These are phyloP conservation scores for Solanum sejunctum DNA, from an alignment of 257 asterid genomes.

Conservation along the genomic window DNA sequence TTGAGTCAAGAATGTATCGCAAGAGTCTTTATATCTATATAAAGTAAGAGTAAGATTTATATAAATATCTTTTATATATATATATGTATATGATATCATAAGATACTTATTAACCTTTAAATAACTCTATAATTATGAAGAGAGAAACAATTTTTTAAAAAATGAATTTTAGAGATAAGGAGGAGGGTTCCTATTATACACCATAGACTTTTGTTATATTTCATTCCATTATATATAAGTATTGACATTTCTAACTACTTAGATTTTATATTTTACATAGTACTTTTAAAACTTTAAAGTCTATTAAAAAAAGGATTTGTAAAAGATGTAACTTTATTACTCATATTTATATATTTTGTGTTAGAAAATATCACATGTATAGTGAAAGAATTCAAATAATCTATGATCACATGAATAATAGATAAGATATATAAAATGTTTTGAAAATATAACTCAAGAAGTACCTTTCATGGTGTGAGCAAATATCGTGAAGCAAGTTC, in stretches of 20 bases:
- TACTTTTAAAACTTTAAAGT: background rate
- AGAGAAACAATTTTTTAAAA: background rate
- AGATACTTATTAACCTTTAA: background rate
- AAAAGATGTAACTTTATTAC: background rate
- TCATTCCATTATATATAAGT: background rate
- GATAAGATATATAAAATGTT: background rate
- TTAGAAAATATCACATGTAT: background rate
- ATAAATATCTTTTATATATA: too few relatives aligned
- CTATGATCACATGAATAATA: background rate
- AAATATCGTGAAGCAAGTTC: background rate
- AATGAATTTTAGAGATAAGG: background rate
- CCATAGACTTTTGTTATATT: background rate
- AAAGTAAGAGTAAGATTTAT: too few relatives aligned
- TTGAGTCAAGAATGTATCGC: too few relatives aligned
- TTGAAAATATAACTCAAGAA: background rate
- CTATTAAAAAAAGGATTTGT: background rate
- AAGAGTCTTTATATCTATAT: too few relatives aligned
- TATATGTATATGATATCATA: too few relatives aligned
- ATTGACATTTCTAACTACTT: background rate
- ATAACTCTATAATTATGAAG: background rate
- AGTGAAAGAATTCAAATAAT: background rate
- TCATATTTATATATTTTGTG: background rate
- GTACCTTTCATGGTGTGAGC: background rate
- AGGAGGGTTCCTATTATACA: background rate
- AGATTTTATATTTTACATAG: background rate